Base-by-base conservation (phyloP, 2,329 filamentous ascomycete species). In the Pseudocercospora eumusae region DNA sequence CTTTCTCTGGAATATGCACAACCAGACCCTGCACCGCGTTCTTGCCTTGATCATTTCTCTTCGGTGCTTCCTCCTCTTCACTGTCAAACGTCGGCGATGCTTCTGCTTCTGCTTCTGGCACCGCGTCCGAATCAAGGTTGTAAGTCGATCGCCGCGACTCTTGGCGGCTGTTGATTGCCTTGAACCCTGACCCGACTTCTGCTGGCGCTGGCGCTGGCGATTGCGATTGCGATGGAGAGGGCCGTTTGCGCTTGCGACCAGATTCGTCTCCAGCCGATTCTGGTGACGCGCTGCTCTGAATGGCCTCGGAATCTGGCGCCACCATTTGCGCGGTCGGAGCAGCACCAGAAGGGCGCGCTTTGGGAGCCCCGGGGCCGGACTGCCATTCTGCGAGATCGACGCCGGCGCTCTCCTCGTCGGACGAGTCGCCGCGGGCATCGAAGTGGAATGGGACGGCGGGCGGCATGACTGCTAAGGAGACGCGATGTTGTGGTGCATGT, bases 371-470 rank as follows among this genome's bases (percentile, higher is more conserved):
- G 4, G 66, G 47, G 27, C 61, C 66, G 10, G 66, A 33, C 60
- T 71, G 66, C 71, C 71, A 75, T 56, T 64, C 52, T 4, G 69
- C 64, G 28, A 74, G 60, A 56, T 73, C 69, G 25, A 70, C 62
- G 23, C 60, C 61, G 33, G 59, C 61, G 36, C 56, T 62, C 10
- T 71, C 72, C 45, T 73, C 69, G 25, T 72, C 71, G 15, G 69
- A 71, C 23, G 68, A 70, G 49, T 72, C 70, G 58, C 40, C 66
- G 25, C 59, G 66, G 3, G 68, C 63, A 25, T 69, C 61, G 62
- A 69, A 73, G 56, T 69, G 63, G 64, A 70, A 71, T 0, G 70
- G 59, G 66, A 72, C 71, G 8, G 31, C 60, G 59, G 56, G 42
- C n/a, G 49, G 25, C 20, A 54, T 59, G 42, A 36, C 50, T 36